Evolutionary conservation across 1,284 basidiomycete species (phyloP), one percentile per base, ranked within the genome.

Genomic region (Trichosporon sp.): DNA sequence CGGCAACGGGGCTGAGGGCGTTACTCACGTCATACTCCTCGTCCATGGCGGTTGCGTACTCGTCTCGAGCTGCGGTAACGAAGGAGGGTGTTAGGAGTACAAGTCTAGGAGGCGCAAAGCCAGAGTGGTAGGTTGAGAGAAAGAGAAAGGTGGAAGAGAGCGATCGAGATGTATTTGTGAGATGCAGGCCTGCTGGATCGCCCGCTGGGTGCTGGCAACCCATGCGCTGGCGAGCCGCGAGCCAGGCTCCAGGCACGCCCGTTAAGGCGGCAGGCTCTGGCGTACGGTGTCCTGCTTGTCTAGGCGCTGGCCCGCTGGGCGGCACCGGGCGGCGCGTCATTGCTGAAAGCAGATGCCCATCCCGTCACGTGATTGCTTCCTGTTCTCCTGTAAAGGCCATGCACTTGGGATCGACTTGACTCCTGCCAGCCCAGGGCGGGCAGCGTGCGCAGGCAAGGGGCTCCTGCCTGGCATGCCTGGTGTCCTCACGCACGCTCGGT

Each of bases 11-110:
- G n/a, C n/a, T 6, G 65, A 26, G 26, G 66, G 35, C 51, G 31
- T n/a, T 10, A 80, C 84, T 78, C 74, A 85, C 84, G 73, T 85
- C 84, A 77, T 85, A 85, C 75, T 84, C 83, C 76, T 85, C 84
- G 77, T 85, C 84, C 84, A 85, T 85, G 66, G 54, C 69, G 69
- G 43, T 51, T 26, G 68, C n/a, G 63, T 38, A 71, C 63, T 14
- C 31, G 63, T 76, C 48, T 6, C 76, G 59, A 3, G 70, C 37
- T n/a, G 59, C 16, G 31, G 59, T 16, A 4, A 63, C 31, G 16
- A 37, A 63, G 31, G 59, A 63, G 32, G 31, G 31, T 63, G 32
- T 70, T 68, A 7, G 77, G 73, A 16, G 74, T 72, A 14, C 74
- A 70, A 19, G 76, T 73, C 32, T 35, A 43, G 43, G 43, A 35